Evolutionary conservation across 176 grass and related monocot species (phyloP).

Genomic region (Oropetium thomaeum): DNA sequence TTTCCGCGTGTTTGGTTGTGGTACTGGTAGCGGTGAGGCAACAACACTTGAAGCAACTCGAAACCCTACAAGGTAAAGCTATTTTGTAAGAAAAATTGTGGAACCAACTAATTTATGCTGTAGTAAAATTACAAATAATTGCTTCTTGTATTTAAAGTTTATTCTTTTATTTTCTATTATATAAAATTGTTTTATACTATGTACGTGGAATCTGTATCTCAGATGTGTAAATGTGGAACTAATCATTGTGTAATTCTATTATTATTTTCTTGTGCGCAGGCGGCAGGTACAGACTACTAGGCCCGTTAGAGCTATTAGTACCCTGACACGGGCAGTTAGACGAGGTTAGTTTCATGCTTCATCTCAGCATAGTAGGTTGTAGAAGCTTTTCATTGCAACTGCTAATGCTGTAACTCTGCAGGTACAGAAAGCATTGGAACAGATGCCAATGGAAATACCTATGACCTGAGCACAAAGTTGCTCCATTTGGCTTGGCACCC

Average conservation of each 20-base stretch:
- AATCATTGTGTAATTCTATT: constrained; percentile 16
- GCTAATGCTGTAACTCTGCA: constrained; percentile 32
- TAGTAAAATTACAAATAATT: constrained; percentile 7
- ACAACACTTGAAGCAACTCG: constrained; percentile 91
- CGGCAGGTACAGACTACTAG: constrained; percentile 64
- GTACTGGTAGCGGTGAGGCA: constrained; percentile 55
- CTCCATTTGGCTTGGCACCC: constrained; percentile 98
- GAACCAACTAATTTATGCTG: neutral
- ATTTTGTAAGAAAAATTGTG: constrained; percentile 19
- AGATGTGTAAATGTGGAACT: neutral
- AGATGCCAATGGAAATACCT: constrained; percentile 72
- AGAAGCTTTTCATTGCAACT: constrained; percentile 21
- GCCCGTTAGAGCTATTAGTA: constrained; percentile 54
- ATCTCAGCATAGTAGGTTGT: constrained; percentile 5
- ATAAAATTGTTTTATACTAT: neutral
- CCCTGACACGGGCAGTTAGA: constrained; percentile 62
- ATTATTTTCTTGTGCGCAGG: constrained; percentile 40
- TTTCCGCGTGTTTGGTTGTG: constrained; percentile 75
- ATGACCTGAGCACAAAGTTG: constrained; percentile 80
- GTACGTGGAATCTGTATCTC: neutral
- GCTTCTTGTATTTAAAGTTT: constrained; percentile 11
- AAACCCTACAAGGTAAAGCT: constrained; percentile 82
- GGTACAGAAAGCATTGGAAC: constrained; percentile 57
- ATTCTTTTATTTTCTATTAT: neutral
- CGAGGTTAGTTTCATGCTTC: constrained; percentile 51